phyloP scores from a whole-genome alignment of 2,329 filamentous ascomycete genomes.

The Phialemoniopsis sp. region DNA sequence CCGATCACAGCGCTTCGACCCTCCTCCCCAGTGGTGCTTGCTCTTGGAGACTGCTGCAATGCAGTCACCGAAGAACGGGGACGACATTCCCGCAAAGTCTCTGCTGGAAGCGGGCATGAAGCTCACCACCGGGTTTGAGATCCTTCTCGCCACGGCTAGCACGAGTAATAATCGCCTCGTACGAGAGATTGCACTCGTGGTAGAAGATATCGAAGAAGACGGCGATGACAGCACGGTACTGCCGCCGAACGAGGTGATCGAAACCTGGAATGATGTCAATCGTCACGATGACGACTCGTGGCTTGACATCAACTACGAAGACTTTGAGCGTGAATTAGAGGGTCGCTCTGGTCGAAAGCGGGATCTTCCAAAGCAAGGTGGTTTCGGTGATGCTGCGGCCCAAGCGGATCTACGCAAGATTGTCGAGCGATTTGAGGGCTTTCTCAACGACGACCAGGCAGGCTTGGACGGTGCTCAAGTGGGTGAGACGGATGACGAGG shows the following conservation, averaged over 20 bases:
- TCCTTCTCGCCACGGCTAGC: constrained; percentile 67
- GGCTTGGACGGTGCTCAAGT: constrained; percentile 75
- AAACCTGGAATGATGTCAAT: constrained; percentile 55
- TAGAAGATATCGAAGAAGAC: constrained; percentile 72
- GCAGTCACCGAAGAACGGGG: constrained; percentile 8
- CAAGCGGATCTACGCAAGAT: constrained; percentile 83
- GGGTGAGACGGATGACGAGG: constrained; percentile 66
- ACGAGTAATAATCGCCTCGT: constrained; percentile 65
- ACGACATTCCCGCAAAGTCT: neutral
- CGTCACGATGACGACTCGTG: constrained; percentile 83
- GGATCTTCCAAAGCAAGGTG: constrained; percentile 14
- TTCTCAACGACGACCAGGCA: constrained; percentile 80
- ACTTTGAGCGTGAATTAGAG: constrained; percentile 78
- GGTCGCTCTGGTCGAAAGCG: constrained; percentile 24
- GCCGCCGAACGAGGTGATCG: constrained; percentile 71
- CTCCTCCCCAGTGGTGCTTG: constrained; percentile 48
- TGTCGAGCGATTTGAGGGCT: constrained; percentile 88
- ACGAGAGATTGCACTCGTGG: constrained; percentile 70
- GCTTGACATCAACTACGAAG: constrained; percentile 87
- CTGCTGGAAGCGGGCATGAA: constrained; percentile 82
- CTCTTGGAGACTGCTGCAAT: constrained; percentile 24
- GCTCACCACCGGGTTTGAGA: constrained; percentile 84
- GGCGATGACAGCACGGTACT: constrained; percentile 52
- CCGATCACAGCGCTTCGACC: constrained; percentile 76
- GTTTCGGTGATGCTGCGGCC: constrained; percentile 62